Evolutionary conservation across 148 eudicot species (phyloP).

Genomic region (Hydrangea macrophylla): DNA sequence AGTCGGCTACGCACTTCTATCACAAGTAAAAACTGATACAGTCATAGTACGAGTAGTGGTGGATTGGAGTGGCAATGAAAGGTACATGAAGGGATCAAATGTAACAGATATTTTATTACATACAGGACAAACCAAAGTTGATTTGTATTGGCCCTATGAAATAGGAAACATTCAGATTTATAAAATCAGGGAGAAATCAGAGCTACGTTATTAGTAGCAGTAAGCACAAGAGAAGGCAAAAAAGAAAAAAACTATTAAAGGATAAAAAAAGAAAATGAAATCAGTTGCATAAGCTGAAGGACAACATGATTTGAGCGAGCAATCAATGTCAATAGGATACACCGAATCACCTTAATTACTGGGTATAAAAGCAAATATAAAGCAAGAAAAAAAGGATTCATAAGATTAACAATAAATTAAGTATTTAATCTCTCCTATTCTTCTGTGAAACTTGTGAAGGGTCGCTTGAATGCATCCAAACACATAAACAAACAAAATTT

Average conservation of each 20-base stretch:
- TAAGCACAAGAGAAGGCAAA: background rate
- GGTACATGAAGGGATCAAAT: constrained; percentile 99
- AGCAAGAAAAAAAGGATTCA: too few relatives aligned
- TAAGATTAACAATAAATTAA: too few relatives aligned
- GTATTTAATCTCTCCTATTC: too few relatives aligned
- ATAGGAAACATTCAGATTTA: constrained; percentile 5
- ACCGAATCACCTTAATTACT: background rate
- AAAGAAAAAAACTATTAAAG: background rate
- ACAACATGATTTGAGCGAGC: background rate
- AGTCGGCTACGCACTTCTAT: constrained; percentile 77
- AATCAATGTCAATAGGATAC: background rate
- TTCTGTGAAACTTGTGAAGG: too few relatives aligned
- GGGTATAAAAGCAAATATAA: too few relatives aligned
- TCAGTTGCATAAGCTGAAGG: background rate
- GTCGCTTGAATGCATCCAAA: too few relatives aligned
- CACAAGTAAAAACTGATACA: constrained; percentile 76
- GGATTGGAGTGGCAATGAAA: constrained; percentile 92
- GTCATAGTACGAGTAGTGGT: constrained; percentile 76
- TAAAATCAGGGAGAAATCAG: background rate
- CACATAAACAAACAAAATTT: too few relatives aligned
- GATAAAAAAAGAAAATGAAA: background rate
- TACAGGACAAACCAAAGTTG: constrained; percentile 87
- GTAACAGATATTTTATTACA: constrained; percentile 86
- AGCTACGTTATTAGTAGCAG: background rate
- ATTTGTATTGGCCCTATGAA: constrained; percentile 96